phyloP scores from a whole-genome alignment of 352 stramenopile species.

The Saprolegnia parasitica region DNA sequence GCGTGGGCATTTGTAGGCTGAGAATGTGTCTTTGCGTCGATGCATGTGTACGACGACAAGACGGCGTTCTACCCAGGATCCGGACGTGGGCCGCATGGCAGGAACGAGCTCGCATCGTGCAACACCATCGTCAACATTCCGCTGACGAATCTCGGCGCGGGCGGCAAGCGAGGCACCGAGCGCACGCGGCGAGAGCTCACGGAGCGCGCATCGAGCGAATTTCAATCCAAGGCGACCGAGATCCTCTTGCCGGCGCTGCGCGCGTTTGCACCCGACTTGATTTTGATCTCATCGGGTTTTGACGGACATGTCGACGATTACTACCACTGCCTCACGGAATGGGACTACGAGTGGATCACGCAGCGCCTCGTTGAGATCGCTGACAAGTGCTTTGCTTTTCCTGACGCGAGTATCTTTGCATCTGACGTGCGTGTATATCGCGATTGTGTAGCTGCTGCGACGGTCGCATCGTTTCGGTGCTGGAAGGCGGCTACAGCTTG shows the following conservation, averaged over 20 bases:
- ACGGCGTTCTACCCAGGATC: constrained; percentile 62
- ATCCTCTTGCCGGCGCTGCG: constrained; percentile 46
- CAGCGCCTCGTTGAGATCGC: constrained; percentile 83
- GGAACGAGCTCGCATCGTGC: constrained; percentile 40
- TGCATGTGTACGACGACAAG: constrained; percentile 57
- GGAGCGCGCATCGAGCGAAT: constrained; percentile 43
- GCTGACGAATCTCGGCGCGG: constrained; percentile 44
- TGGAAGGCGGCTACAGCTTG: constrained; percentile 92
- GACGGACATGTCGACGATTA: constrained; percentile 62
- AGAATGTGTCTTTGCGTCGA: constrained; percentile 63
- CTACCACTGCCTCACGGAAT: constrained; percentile 68
- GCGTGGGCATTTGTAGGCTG: constrained; percentile 41
- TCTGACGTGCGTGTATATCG: neutral
- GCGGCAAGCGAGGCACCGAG: constrained; percentile 16
- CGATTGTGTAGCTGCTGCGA: constrained; percentile 67
- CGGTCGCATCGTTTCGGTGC: constrained; percentile 90
- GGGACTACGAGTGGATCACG: constrained; percentile 86
- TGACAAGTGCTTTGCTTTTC: constrained; percentile 68
- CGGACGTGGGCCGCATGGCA: constrained; percentile 42
- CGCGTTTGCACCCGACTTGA: constrained; percentile 51
- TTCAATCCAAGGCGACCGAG: constrained; percentile 43
- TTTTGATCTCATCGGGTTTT: constrained; percentile 66
- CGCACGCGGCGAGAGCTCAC: constrained; percentile 36
- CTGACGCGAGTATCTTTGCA: neutral
- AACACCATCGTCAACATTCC: constrained; percentile 56